These are phyloP conservation scores for Euphorbia corollata DNA, from an alignment of 441 rosid genomes.

Conservation along the genomic window DNA sequence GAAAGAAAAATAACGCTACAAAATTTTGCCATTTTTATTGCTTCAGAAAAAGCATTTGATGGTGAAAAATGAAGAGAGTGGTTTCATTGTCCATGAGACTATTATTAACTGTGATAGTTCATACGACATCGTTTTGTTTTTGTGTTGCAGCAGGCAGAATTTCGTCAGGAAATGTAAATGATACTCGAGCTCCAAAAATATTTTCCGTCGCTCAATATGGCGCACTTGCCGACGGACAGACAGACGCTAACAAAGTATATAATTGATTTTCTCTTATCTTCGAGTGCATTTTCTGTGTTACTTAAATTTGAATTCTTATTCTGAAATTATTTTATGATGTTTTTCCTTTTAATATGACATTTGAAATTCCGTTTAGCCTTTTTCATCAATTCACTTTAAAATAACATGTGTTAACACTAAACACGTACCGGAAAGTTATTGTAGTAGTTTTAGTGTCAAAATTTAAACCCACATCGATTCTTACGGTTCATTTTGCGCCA, in stretches of 20 bases:
- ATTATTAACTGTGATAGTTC: slow-evolving; percentile 5
- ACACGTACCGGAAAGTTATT: no score
- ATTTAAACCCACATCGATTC: no score
- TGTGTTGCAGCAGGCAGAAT: background rate
- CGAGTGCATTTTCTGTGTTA: no score
- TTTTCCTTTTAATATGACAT: no score
- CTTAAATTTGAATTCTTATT: no score
- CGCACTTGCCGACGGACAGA: slow-evolving; percentile 31
- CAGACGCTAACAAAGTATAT: slow-evolving; percentile 29
- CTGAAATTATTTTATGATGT: no score
- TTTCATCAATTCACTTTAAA: no score
- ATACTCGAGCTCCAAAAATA: background rate
- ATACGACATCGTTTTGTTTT: slow-evolving; percentile 1
- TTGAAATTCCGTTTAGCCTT: no score
- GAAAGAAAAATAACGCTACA: background rate
- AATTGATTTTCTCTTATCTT: background rate
- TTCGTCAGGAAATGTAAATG: slow-evolving; percentile 9
- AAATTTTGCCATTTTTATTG: background rate
- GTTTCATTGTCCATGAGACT: slow-evolving; percentile 10
- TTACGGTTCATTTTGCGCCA: no score
- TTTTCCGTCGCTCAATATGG: slow-evolving; percentile 36
- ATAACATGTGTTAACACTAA: no score
- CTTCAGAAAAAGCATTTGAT: background rate
- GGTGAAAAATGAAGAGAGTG: slow-evolving; percentile 6
- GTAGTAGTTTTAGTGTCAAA: no score